A percentile compares a stretch with the other conserved stretches of the same genome.
These are phyloP conservation scores for Odontarrhena argentea DNA, from an alignment of 345 rosid genomes.

Conservation along the genomic window DNA sequence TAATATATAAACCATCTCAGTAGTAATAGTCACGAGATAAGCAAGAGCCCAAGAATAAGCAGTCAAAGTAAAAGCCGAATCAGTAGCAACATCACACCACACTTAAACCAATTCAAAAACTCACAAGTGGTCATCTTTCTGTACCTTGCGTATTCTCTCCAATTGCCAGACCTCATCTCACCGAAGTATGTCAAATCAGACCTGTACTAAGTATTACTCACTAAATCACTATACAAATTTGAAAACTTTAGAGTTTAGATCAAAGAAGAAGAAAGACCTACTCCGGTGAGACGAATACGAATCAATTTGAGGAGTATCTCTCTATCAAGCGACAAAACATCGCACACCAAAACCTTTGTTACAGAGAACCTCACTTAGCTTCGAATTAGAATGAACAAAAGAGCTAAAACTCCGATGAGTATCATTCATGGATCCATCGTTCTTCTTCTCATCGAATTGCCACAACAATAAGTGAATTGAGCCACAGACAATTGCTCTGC, in stretches of 20 bases:
- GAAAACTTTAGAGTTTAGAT: not conserved
- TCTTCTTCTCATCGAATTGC: conserved; percentile 30
- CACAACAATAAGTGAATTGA: conserved; percentile 19
- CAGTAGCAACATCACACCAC: too few species aligned
- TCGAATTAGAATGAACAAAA: conserved; percentile 33
- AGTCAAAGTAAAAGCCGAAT: too few species aligned
- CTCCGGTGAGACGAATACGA: conserved; percentile 49
- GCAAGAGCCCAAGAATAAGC: too few species aligned
- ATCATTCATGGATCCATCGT: conserved; percentile 16
- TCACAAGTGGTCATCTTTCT: too few species aligned
- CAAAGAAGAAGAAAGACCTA: conserved; percentile 31
- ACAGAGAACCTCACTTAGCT: conserved; percentile 34
- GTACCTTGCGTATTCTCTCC: too few species aligned
- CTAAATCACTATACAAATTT: not conserved
- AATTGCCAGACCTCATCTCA: too few species aligned
- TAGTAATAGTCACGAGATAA: too few species aligned
- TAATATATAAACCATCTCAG: too few species aligned
- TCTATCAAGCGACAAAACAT: conserved; percentile 45
- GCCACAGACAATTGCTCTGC: conserved; percentile 34
- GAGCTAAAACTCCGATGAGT: conserved; percentile 37
- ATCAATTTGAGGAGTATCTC: conserved; percentile 22
- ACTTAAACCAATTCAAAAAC: too few species aligned
- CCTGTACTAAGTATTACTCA: not conserved
- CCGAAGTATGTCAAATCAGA: not conserved
- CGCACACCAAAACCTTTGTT: conserved; percentile 38